Percentiles rank a stretch among this genome's conserved stretches.
Conservation (phyloP, 495 filamentous ascomycete species). For the Gamarada debralockiae region DNA sequence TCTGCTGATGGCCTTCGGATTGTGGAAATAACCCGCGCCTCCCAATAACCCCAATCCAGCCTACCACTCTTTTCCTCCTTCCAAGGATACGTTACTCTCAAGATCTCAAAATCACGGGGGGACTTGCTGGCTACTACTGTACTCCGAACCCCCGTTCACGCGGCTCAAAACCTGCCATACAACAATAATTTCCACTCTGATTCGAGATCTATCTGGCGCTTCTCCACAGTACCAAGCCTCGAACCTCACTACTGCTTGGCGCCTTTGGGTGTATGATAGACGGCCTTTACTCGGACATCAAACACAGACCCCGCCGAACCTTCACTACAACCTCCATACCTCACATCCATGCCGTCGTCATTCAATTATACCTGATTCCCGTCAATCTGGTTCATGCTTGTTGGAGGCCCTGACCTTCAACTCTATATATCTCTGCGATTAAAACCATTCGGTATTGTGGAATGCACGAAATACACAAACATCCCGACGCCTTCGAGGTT, state of each 20-base stretch:
- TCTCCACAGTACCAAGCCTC: no score
- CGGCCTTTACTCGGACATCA: no score
- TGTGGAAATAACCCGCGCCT: neutral
- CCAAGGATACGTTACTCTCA: no score
- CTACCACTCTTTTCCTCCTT: neutral
- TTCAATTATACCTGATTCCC: neutral
- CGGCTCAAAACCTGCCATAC: no score
- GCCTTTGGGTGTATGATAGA: no score
- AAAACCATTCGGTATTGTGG: constrained; percentile 6
- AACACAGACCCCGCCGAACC: neutral
- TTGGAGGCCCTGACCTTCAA: no score
- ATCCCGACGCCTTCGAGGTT: constrained; percentile 1
- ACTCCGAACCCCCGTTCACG: no score
- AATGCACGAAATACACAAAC: constrained; percentile 14
- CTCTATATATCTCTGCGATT: neutral
- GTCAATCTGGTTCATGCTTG: neutral
- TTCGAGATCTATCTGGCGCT: no score
- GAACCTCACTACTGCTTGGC: no score
- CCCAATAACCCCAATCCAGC: neutral
- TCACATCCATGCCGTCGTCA: neutral
- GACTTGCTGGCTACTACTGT: no score
- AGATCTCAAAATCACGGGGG: no score
- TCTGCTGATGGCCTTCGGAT: neutral
- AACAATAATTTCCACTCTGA: no score
- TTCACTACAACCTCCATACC: neutral